A percentile compares a stretch with the other conserved stretches of the same genome.
phyloP scores from a whole-genome alignment of 495 filamentous ascomycete species.

The Aspergillus carlsbadensis region DNA sequence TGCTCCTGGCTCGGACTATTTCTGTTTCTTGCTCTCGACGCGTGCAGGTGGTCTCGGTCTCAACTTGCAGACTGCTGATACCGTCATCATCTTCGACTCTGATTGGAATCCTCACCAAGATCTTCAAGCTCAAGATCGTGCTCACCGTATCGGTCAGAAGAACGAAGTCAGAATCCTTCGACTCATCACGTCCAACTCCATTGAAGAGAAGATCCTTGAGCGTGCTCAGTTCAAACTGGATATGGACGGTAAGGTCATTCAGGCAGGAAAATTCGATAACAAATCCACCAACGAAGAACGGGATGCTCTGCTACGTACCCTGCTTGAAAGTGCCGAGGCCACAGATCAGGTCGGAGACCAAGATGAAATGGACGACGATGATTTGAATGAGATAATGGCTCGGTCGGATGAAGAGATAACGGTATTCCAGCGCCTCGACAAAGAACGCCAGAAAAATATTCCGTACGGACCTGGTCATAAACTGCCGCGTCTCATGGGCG shows the following conservation, averaged over 20 bases:
- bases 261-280: constrained; percentile 98
- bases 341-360: constrained; percentile 80
- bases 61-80: constrained; percentile 96
- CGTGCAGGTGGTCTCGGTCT: constrained; percentile 97
- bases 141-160: constrained; percentile 99
- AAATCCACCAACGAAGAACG: constrained; percentile 98
- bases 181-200: constrained; percentile 92
- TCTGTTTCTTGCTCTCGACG: constrained; percentile 98
- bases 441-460: constrained; percentile 60
- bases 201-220: constrained; percentile 98
- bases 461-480: constrained; percentile 68
- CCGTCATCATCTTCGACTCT: constrained; percentile 98
- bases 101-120: constrained; percentile 99
- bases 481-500: constrained; percentile 77
- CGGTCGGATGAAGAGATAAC: constrained; percentile 70
- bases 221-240: constrained; percentile 96
- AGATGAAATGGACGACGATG: constrained; percentile 93
- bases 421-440: constrained; percentile 76
- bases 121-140: constrained; percentile 98
- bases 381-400: constrained; percentile 85
- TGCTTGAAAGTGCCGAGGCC: constrained; percentile 85
- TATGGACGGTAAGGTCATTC: constrained; percentile 99
- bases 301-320: constrained; percentile 88
- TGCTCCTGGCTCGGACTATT: constrained; percentile 83
- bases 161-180: constrained; percentile 97